Percentiles rank a stretch among this genome's conserved stretches.
phyloP scores from a whole-genome alignment of 108 stramenopile genomes.

The Aurantiochytrium sp. region DNA sequence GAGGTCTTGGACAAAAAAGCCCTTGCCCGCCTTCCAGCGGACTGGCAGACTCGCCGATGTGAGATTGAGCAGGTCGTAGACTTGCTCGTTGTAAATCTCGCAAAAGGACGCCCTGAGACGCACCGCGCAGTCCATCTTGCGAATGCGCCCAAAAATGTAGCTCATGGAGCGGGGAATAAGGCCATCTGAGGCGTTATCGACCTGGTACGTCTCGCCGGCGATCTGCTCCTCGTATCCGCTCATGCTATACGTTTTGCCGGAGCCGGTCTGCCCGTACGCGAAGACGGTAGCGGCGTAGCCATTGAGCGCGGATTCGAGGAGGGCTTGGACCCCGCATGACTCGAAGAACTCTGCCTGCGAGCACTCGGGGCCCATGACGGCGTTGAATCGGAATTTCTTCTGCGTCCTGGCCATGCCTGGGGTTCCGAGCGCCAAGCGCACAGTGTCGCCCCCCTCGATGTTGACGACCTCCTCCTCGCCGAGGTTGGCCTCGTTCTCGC shows the following conservation, averaged over 20 bases:
- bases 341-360: slow-evolving; percentile 42
- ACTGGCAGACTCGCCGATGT: slow-evolving; percentile 30
- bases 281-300: slow-evolving; percentile 48
- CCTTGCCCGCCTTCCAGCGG: slow-evolving; percentile 38
- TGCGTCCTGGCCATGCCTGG: background rate
- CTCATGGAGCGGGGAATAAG: slow-evolving; percentile 39
- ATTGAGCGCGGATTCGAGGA: slow-evolving; percentile 39
- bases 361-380: background rate
- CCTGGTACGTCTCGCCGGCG: background rate
- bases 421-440: background rate
- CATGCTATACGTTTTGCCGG: slow-evolving; percentile 56
- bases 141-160: slow-evolving; percentile 33
- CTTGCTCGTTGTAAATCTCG: slow-evolving; percentile 57
- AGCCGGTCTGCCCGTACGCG: slow-evolving; percentile 52
- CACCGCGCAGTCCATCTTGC: background rate
- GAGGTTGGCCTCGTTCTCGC: background rate
- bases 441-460: background rate
- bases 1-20: slow-evolving; percentile 52
- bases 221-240: slow-evolving; percentile 14
- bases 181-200: slow-evolving; percentile 9
- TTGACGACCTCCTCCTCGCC: background rate
- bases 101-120: slow-evolving; percentile 36
- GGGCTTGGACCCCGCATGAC: slow-evolving; percentile 33
- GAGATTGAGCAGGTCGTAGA: slow-evolving; percentile 44
- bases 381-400: slow-evolving; percentile 17